These are phyloP conservation scores for Fraxinus sp. DNA, from an alignment of 305 asterid genomes.

Conservation along the genomic window DNA sequence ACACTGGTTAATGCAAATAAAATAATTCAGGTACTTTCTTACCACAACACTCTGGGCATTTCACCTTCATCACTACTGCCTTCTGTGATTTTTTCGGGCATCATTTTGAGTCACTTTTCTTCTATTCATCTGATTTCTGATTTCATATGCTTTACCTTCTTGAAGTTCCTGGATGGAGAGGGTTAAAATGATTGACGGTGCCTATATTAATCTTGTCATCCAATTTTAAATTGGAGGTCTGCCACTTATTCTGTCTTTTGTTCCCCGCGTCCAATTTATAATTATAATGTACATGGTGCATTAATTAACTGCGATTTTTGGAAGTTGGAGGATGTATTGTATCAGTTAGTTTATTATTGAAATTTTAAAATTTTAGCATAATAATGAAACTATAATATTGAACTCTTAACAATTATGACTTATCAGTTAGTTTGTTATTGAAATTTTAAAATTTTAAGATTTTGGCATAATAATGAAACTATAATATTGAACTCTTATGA, in stretches of 20 bases:
- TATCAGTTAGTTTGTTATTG: too few species aligned
- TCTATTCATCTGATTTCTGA: constrained; percentile 3
- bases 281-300: neutral
- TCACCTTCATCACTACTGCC: constrained; percentile 12
- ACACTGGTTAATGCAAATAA: constrained; percentile 48
- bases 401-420: neutral
- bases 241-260: neutral
- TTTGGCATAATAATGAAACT: neutral
- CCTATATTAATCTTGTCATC: neutral
- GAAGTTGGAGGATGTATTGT: neutral
- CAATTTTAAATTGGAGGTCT: neutral
- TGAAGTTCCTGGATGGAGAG: neutral
- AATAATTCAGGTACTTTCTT: constrained; percentile 42
- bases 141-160: neutral
- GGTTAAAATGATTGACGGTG: neutral
- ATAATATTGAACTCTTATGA: neutral
- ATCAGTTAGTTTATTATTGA: neutral
- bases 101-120: constrained; percentile 7
- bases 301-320: neutral
- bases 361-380: neutral
- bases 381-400: neutral
- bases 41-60: constrained; percentile 9
- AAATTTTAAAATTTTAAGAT: neutral
- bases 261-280: neutral
- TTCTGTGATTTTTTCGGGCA: constrained; percentile 6